Percentiles rank a stretch among this genome's conserved stretches.
phyloP scores from a whole-genome alignment of 768 basidiomycete genomes.

The Megacollybia marginata region DNA sequence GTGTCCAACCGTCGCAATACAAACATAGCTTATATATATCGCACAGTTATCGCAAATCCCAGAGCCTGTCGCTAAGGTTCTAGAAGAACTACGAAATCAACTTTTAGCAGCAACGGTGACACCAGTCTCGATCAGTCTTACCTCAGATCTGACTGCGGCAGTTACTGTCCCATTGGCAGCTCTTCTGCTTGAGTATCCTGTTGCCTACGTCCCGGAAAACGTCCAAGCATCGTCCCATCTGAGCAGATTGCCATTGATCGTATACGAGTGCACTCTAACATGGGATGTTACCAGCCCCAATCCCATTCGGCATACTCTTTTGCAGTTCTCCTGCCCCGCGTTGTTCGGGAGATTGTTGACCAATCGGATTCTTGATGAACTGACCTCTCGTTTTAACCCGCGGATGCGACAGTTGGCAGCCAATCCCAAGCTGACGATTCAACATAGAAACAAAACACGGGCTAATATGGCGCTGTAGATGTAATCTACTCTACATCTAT shows the following conservation, averaged over 20 bases:
- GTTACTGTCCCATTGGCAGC: constrained; percentile 47
- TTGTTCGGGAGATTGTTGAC: not conserved
- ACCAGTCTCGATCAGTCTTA: constrained; percentile 1
- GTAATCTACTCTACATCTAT: constrained; percentile 55
- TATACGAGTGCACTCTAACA: constrained; percentile 37
- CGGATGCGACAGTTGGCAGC: not conserved
- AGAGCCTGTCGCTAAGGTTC: not conserved
- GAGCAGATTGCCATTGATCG: constrained; percentile 36
- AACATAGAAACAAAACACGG: constrained; percentile 26
- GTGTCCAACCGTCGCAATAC: not conserved
- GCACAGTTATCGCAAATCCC: not conserved
- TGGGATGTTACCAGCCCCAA: constrained; percentile 2
- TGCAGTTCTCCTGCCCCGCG: constrained; percentile 55
- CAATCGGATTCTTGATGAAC: not conserved
- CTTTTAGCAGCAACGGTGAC: not conserved
- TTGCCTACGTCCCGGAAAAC: constrained; percentile 34
- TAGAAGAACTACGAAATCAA: not conserved
- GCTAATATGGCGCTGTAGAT: constrained; percentile 43
- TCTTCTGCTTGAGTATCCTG: constrained; percentile 53
- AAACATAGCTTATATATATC: not conserved
- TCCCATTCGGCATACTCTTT: constrained; percentile 24
- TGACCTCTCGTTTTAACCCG: constrained; percentile 9
- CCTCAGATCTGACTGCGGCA: constrained; percentile 1
- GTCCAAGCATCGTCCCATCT: constrained; percentile 30
- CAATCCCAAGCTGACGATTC: constrained; percentile 14